phyloP scores from a whole-genome alignment of 1,139 yeast genomes.

The Casaregolazyma suthepensis region DNA sequence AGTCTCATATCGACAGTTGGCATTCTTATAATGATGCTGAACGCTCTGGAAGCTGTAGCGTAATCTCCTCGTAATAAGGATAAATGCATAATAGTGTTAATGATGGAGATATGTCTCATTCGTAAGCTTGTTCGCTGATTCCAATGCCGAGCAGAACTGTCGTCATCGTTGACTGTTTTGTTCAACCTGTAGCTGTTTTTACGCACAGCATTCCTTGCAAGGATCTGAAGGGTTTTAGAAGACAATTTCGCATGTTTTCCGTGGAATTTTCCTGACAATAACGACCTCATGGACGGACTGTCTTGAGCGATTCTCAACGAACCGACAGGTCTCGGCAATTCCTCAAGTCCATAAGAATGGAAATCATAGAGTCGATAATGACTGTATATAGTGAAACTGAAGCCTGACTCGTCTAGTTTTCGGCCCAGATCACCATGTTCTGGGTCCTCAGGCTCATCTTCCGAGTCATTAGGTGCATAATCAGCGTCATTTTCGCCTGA shows the following conservation, averaged over 20 bases:
- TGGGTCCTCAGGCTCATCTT: slow-evolving; percentile 1
- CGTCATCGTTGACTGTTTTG: not conserved
- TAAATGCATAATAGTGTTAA: slow-evolving; percentile 20
- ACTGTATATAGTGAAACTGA: not conserved
- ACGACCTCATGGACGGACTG: slow-evolving; percentile 3
- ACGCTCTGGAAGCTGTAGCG: slow-evolving; percentile 39
- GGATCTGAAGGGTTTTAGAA: not conserved
- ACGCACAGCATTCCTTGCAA: not conserved
- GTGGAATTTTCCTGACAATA: not conserved
- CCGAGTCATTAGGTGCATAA: not conserved
- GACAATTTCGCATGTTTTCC: not conserved
- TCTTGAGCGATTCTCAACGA: slow-evolving; percentile 9
- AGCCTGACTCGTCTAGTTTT: not conserved
- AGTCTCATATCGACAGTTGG: slow-evolving; percentile 40
- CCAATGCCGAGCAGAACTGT: not conserved
- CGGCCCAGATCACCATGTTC: not conserved
- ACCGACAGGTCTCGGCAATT: slow-evolving; percentile 9
- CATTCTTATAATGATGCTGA: slow-evolving; percentile 37
- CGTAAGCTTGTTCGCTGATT: slow-evolving; percentile 10
- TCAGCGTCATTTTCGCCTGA: not conserved
- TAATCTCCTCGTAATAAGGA: slow-evolving; percentile 38
- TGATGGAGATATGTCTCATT: slow-evolving; percentile 23
- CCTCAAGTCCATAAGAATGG: slow-evolving; percentile 10
- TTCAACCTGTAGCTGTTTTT: not conserved
- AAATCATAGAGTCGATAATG: slow-evolving; percentile 7